Conservation (phyloP, 495 filamentous ascomycete species). For the Neurospora hispaniola region DNA sequence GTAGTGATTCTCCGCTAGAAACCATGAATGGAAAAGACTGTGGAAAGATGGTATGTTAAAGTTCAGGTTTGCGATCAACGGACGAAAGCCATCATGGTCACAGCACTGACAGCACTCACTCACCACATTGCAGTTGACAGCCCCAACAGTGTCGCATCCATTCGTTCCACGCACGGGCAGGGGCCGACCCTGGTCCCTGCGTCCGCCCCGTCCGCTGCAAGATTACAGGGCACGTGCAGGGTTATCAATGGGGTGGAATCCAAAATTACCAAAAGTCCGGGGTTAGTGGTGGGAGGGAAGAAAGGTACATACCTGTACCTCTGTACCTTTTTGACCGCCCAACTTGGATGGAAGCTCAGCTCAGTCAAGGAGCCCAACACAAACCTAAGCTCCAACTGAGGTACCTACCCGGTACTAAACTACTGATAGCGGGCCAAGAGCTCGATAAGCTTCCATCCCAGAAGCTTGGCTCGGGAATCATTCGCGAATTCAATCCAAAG, state of each 20-base stretch:
- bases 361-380: too few relatives aligned
- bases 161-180: background rate
- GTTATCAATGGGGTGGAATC: background rate
- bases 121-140: background rate
- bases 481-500: background rate
- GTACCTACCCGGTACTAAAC: too few relatives aligned
- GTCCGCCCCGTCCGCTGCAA: background rate
- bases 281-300: background rate
- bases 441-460: background rate
- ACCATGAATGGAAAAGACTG: background rate
- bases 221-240: background rate
- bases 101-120: background rate
- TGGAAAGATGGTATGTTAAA: background rate
- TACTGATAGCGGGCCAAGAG: background rate
- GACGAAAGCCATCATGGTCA: background rate
- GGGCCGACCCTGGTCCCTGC: background rate
- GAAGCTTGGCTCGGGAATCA: background rate
- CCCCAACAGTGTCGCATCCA: background rate
- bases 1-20: background rate
- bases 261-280: background rate
- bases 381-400: background rate
- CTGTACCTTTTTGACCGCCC: background rate
- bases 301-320: background rate
- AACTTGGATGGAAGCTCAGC: background rate
- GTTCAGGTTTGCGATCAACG: background rate